Evolutionary conservation across 129 eudicot genomes (phyloP), one percentile per base, ranked within the genome.

Genomic region (Scalesia atractyloides): DNA sequence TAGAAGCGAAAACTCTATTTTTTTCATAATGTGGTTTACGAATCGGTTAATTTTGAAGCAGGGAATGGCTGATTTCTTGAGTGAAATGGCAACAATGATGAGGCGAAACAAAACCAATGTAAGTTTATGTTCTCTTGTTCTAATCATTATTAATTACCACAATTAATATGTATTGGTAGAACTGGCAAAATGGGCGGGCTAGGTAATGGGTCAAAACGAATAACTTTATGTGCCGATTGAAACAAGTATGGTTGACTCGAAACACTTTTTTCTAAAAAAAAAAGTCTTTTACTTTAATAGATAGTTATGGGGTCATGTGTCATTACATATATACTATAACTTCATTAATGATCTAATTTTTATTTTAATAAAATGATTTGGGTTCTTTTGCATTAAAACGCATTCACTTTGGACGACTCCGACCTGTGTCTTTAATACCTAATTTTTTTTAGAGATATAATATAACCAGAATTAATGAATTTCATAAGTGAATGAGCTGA

Each of bases 21-120:
- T 0, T 69, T 49, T 19, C 12, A 14, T 70, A 41, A 54, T 54
- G 52, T 37, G 64, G 64, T 53, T 37, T 54, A 14, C 51, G 26
- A 47, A 53, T 14, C 60, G 39, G 72, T 57, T 19, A n/a, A n/a
- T n/a, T n/a, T n/a, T n/a, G 16, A 18, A 82, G 83, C 90, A 88
- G 97, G 97, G 97, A 9, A 86, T 88, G 96, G 90, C 90, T 14
- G 92, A 84, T 36, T 91, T 88, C 79, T 64, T 91, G 80, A 82
- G 68, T 53, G 97, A 91, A 83, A 88, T 91, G 97, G 92, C 82
- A 15, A 77, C 74, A 22, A 84, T 91, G 87, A 91, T 86, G 90
- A 77, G 71, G 72, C 86, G 82, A 68, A 86, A 81, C 73, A 79
- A 91, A 41, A 47, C 88, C 63, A 81, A 66, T 78, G 97, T 88